These are phyloP conservation scores for Boletus tomentosulus DNA, from an alignment of 768 basidiomycete species.

Conservation along the genomic window DNA sequence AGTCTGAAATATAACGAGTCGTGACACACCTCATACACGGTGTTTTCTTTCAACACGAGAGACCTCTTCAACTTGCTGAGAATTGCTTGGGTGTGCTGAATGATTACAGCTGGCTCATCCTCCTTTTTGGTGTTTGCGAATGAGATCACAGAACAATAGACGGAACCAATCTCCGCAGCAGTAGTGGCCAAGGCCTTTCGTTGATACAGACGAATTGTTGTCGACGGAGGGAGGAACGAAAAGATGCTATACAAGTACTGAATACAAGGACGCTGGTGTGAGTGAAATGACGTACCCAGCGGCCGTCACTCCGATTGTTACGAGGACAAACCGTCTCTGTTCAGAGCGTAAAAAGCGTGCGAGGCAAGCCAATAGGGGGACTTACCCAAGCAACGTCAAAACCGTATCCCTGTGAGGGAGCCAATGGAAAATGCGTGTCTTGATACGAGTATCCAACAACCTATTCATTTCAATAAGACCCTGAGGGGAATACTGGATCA, in stretches of 20 bases:
- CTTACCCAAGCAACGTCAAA: slow-evolving; percentile 67
- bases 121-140: slow-evolving; percentile 56
- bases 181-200: slow-evolving; percentile 67
- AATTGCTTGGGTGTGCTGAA: slow-evolving; percentile 65
- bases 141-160: slow-evolving; percentile 75
- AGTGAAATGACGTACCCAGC: slow-evolving; percentile 54
- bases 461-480: slow-evolving; percentile 29
- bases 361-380: background rate
- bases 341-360: background rate
- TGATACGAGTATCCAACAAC: slow-evolving; percentile 74
- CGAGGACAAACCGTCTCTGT: slow-evolving; percentile 65
- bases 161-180: slow-evolving; percentile 58
- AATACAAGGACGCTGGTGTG: background rate
- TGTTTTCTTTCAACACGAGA: slow-evolving; percentile 50
- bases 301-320: slow-evolving; percentile 67
- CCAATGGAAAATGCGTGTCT: slow-evolving; percentile 45
- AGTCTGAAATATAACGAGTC: background rate
- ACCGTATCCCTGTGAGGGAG: slow-evolving; percentile 55
- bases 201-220: slow-evolving; percentile 70
- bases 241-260: slow-evolving; percentile 42
- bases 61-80: slow-evolving; percentile 69
- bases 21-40: slow-evolving; percentile 55
- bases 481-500: background rate
- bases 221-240: slow-evolving; percentile 66
- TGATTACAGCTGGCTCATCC: slow-evolving; percentile 49